phyloP scores from a whole-genome alignment of 2,329 filamentous ascomycete species.

The Raffaelea ambrosiae region DNA sequence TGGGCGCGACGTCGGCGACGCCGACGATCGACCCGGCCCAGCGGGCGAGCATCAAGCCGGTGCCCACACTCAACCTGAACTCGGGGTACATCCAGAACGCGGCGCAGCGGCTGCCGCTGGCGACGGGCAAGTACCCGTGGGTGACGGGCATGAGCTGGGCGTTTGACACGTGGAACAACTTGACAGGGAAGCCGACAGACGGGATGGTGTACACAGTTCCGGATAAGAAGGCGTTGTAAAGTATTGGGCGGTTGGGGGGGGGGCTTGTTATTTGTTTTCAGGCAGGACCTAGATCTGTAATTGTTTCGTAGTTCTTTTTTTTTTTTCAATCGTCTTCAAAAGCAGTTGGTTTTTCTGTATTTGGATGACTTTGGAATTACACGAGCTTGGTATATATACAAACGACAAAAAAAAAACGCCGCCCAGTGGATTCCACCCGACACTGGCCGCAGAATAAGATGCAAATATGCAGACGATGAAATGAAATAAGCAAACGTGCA shows the following conservation, averaged over 20 bases:
- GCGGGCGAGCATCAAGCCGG: constrained; percentile 11
- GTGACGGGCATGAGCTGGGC: constrained; percentile 15
- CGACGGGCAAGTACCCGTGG: constrained; percentile 19
- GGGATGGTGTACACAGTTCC: constrained; percentile 11
- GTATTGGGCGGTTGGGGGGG: not conserved
- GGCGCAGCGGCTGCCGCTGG: constrained; percentile 17
- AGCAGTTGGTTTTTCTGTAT: too few relatives aligned
- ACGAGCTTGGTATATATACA: too few relatives aligned
- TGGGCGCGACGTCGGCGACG: constrained; percentile 13
- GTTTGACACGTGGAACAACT: constrained; percentile 20
- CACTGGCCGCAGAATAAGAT: too few relatives aligned
- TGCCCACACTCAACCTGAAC: constrained; percentile 14
- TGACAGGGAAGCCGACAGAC: constrained; percentile 7
- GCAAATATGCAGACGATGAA: too few relatives aligned
- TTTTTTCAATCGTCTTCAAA: not conserved
- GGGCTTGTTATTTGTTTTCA: too few relatives aligned
- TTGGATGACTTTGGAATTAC: too few relatives aligned
- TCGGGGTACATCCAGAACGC: constrained; percentile 19
- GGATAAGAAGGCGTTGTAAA: constrained; percentile 6
- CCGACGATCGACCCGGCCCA: constrained; percentile 14
- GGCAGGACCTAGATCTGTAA: too few relatives aligned
- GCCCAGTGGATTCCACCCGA: too few relatives aligned
- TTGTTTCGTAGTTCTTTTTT: not conserved
- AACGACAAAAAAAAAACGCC: too few relatives aligned
- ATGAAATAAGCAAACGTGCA: too few relatives aligned